Conservation (phyloP, 805 yeast species). For the Candida coquimbonensis region DNA sequence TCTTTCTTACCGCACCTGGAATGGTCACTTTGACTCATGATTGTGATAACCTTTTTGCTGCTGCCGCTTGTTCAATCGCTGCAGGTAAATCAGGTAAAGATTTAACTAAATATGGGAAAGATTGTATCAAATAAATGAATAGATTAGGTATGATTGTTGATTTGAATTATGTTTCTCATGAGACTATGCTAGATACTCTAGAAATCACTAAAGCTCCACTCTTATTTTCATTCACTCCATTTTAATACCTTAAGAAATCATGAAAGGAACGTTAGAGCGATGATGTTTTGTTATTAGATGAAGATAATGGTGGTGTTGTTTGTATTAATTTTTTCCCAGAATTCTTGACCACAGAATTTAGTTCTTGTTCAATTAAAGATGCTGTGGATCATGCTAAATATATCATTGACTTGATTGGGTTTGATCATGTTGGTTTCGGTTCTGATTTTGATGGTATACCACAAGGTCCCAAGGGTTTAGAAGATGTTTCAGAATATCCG, state of each 20-base stretch:
- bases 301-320: constrained; percentile 40
- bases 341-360: constrained; percentile 24
- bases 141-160: constrained; percentile 48
- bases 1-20: no score
- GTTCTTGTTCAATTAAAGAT: constrained; percentile 30
- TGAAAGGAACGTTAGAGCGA: constrained; percentile 42
- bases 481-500: constrained; percentile 50
- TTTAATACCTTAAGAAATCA: constrained; percentile 33
- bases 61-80: no score
- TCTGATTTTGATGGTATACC: constrained; percentile 49
- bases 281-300: constrained; percentile 33
- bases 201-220: constrained; percentile 33
- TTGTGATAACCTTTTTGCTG: no score
- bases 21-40: no score
- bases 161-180: constrained; percentile 40
- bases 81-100: no score
- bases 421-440: constrained; percentile 46
- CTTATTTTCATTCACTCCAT: constrained; percentile 45
- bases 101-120: no score
- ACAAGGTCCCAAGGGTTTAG: constrained; percentile 42
- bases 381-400: constrained; percentile 37
- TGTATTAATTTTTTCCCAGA: constrained; percentile 39
- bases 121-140: constrained; percentile 26
- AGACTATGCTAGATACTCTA: constrained; percentile 41
- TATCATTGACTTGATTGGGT: constrained; percentile 38